These are phyloP conservation scores for Quercus wislizeni DNA, from an alignment of 306 rosid genomes.

Conservation along the genomic window DNA sequence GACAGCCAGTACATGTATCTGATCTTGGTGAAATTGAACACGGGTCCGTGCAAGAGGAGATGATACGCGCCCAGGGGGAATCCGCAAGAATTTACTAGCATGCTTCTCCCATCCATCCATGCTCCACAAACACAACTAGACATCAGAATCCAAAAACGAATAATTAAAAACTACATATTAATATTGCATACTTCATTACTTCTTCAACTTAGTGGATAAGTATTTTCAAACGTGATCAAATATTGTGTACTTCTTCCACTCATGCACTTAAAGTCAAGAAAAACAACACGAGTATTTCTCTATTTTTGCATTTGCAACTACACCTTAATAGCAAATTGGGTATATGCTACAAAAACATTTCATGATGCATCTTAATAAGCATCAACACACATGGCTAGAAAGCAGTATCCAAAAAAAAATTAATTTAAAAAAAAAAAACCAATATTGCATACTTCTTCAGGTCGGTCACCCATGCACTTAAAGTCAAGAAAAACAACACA, in stretches of 20 bases:
- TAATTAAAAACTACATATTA: neutral
- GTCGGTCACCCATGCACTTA: neutral
- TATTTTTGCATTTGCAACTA: neutral
- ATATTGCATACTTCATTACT: neutral
- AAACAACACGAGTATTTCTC: neutral
- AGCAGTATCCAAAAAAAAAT: conserved; percentile 13
- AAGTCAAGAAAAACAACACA: neutral
- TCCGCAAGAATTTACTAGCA: conserved; percentile 60
- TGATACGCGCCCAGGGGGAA: conserved; percentile 63
- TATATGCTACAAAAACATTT: neutral
- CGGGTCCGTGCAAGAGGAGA: conserved; percentile 79
- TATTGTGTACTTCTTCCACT: no score
- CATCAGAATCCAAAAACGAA: conserved; percentile 16
- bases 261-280: neutral
- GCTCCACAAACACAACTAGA: conserved; percentile 93
- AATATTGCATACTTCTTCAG: no score
- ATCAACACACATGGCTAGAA: conserved; percentile 87
- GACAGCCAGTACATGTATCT: conserved; percentile 79
- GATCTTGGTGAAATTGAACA: conserved; percentile 90
- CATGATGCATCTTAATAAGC: no score
- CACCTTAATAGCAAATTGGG: neutral
- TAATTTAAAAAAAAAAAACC: neutral
- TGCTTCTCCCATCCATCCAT: conserved; percentile 95
- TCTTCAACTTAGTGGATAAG: neutral
- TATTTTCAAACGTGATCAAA: no score